Conservation (phyloP, 2,329 filamentous ascomycete species). For the Coniochaeta hoffmannii region DNA sequence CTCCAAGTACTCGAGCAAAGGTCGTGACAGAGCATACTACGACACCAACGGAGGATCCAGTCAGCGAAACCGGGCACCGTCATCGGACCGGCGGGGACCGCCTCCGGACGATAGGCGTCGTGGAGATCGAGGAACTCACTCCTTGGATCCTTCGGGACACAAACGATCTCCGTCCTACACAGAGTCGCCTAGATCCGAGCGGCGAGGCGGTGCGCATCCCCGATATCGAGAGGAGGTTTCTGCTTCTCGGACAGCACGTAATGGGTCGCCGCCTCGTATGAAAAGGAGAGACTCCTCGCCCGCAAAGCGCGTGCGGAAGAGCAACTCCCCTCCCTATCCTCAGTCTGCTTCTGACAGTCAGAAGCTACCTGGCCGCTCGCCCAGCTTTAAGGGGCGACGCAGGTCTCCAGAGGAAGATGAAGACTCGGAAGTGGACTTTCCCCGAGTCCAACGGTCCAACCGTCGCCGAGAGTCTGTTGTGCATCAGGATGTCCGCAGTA, state of each 20-base stretch:
- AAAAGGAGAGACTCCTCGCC: constrained; percentile 11
- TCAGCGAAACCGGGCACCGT: constrained; percentile 9
- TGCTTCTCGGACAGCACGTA: constrained; percentile 14
- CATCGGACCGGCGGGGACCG: constrained; percentile 8
- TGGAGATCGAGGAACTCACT: background rate
- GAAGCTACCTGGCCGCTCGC: constrained; percentile 18
- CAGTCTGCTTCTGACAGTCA: constrained; percentile 10
- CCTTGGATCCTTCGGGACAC: constrained; percentile 9
- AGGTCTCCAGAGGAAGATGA: constrained; percentile 24
- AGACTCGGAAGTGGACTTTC: constrained; percentile 31
- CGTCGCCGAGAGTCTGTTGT: constrained; percentile 27
- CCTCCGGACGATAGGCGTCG: constrained; percentile 13
- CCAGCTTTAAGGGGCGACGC: constrained; percentile 14
- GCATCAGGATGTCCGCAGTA: constrained; percentile 24
- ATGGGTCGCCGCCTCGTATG: constrained; percentile 9
- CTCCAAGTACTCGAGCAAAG: constrained; percentile 23
- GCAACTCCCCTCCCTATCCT: constrained; percentile 21
- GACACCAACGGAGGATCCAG: constrained; percentile 15
- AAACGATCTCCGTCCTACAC: constrained; percentile 24
- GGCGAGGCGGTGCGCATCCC: constrained; percentile 20
- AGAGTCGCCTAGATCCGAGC: constrained; percentile 16
- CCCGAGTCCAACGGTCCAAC: constrained; percentile 19
- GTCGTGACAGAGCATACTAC: constrained; percentile 36
- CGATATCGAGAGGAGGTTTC: constrained; percentile 16
- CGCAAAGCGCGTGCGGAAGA: constrained; percentile 20